These are phyloP conservation scores for Apophysomyces ossiformis DNA, from an alignment of 371 early-diverging fungal genomes.

Conservation along the genomic window DNA sequence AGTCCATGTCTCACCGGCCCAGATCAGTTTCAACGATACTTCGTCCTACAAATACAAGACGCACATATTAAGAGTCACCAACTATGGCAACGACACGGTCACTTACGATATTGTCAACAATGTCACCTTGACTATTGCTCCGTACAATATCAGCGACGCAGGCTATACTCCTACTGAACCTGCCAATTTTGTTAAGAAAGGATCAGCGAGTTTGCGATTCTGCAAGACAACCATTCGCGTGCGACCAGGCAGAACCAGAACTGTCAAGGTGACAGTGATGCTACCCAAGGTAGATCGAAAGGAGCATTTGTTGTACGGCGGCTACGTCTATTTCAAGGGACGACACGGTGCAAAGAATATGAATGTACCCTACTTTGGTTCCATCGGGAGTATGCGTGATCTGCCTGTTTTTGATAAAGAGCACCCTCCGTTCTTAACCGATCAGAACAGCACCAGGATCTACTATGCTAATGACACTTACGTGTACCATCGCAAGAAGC, in stretches of 20 bases:
- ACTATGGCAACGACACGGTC: slow-evolving; percentile 54
- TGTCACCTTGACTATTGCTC: slow-evolving; percentile 43
- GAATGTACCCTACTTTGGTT: slow-evolving; percentile 60
- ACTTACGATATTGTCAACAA: slow-evolving; percentile 53
- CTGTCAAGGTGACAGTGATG: slow-evolving; percentile 45
- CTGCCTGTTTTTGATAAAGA: slow-evolving; percentile 36
- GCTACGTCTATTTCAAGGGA: slow-evolving; percentile 33
- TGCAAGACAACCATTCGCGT: slow-evolving; percentile 39
- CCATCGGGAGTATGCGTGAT: slow-evolving; percentile 51
- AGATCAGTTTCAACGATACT: slow-evolving; percentile 71
- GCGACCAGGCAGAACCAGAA: slow-evolving; percentile 45
- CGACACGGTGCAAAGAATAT: slow-evolving; percentile 25
- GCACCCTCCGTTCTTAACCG: slow-evolving; percentile 26
- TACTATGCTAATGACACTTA: slow-evolving; percentile 28
- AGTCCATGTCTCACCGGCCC: slow-evolving; percentile 61
- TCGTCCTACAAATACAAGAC: slow-evolving; percentile 35
- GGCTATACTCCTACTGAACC: slow-evolving; percentile 40
- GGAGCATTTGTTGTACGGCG: slow-evolving; percentile 44
- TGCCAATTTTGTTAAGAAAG: slow-evolving; percentile 21
- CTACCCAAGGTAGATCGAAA: slow-evolving; percentile 47
- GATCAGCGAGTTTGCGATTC: slow-evolving; percentile 41
- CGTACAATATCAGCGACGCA: slow-evolving; percentile 33
- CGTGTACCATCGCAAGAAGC: slow-evolving; percentile 26
- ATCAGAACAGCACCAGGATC: slow-evolving; percentile 9
- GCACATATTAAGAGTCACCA: slow-evolving; percentile 58